Evolutionary conservation across 306 rosid species (phyloP), one percentile per base, ranked within the genome.

Genomic region (Quillaja saponaria): DNA sequence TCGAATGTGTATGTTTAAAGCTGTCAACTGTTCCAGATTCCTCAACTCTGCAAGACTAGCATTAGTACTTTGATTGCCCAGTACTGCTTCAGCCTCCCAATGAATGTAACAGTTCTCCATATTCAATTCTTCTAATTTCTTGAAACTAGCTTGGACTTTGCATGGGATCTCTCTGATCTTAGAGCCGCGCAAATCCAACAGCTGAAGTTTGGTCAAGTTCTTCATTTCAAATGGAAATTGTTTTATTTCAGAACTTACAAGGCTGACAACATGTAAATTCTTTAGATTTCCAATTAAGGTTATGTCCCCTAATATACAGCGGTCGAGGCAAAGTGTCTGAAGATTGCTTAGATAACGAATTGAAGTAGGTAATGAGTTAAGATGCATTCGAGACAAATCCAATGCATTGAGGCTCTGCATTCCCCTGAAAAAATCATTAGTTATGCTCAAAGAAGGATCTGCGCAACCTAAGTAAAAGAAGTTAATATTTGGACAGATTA

Each of bases 91-190:
- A 11, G 0, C 14, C 15, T 71, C 51, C 78, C 78, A 77, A 21
- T 13, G 0, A 3, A 28, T 14, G 14, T 61, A 77, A 50, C 64
- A 77, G 1, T 48, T 39, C 57, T 15, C 10, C 66, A 66, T 55
- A 34, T 63, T 34, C 49, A 79, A 28, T 25, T 79, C 71, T 53
- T 62, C 68, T 19, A 79, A 25, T n/a, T 18, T 17, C 16, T 10
- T 65, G 38, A 79, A 66, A 41, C 67, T 14, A 4, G 80, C 74
- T 41, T 64, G 5, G 6, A 79, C 50, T 61, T 70, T 28, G 9
- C 55, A 54, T 19, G 70, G 51, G 42, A 74, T 69, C 51, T 58
- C 49, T 66, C 15, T 7, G 11, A 79, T 74, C 3, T 28, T 1
- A n/a, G 17, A 21, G 13, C 80, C 6, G 0, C n/a, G 8, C 52